Percentiles rank a stretch among this genome's conserved stretches.
These are phyloP conservation scores for Chlorella sp. DNA, from an alignment of 139 green algal genomes.

Conservation along the genomic window DNA sequence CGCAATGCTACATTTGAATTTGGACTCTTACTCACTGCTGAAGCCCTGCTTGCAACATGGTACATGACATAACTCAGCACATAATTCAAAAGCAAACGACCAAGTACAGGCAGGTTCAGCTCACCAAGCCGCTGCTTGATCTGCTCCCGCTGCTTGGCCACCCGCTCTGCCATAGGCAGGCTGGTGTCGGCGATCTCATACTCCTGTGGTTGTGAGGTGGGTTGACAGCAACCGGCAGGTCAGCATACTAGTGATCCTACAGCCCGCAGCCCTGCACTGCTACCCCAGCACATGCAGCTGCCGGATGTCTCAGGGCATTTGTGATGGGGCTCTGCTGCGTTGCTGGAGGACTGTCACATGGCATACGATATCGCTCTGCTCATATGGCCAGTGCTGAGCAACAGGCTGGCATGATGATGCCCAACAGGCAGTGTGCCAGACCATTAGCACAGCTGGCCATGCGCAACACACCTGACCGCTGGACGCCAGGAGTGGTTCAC, in stretches of 20 bases:
- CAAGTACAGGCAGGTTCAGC: not conserved
- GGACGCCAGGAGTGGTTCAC: conserved; percentile 71
- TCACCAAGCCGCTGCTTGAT: conserved; percentile 66
- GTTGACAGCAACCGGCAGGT: not conserved
- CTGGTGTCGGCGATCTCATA: conserved; percentile 37
- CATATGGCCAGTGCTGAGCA: not conserved
- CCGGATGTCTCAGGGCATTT: not conserved
- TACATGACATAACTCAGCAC: not conserved
- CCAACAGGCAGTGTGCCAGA: too few species aligned
- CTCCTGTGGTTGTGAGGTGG: conserved; percentile 39
- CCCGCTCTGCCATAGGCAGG: conserved; percentile 35
- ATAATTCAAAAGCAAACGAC: not conserved
- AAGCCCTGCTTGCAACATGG: not conserved
- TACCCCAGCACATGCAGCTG: not conserved
- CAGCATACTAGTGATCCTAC: not conserved
- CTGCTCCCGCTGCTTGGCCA: conserved; percentile 55
- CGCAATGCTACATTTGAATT: not conserved
- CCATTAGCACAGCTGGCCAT: too few species aligned
- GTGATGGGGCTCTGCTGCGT: not conserved
- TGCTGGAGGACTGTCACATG: not conserved
- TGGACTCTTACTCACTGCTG: not conserved
- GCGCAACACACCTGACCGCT: conserved; percentile 56
- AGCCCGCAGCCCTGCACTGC: not conserved
- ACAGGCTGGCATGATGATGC: not conserved
- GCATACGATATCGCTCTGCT: not conserved